A percentile compares a stretch with the other conserved stretches of the same genome.
phyloP scores from a whole-genome alignment of 148 eudicot species.

The Chenopodium quinoa region DNA sequence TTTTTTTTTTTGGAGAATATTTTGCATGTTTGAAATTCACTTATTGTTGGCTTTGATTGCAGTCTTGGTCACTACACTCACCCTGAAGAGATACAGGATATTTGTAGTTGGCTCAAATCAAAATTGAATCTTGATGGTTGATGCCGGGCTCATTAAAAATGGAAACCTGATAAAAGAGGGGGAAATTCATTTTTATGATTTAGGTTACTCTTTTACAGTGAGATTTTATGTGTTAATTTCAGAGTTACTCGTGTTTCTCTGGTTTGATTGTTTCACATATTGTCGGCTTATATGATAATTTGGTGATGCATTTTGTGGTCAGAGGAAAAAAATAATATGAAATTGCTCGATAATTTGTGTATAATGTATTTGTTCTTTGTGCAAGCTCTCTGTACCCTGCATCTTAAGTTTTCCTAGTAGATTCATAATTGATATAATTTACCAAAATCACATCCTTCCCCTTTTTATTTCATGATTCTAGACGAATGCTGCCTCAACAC shows the following conservation, averaged over 20 bases:
- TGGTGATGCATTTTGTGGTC: constrained; percentile 8
- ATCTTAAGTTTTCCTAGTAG: no score
- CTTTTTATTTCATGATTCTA: no score
- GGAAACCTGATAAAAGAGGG: not conserved
- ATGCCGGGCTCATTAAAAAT: not conserved
- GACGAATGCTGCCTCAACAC: no score
- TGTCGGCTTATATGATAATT: not conserved
- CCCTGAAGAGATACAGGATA: constrained; percentile 79
- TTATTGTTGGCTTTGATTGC: constrained; percentile 20
- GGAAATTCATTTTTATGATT: constrained; percentile 20
- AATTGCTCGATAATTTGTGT: not conserved
- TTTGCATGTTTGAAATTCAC: constrained; percentile 1
- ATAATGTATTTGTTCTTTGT: not conserved
- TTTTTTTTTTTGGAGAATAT: not conserved
- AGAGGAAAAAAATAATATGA: not conserved
- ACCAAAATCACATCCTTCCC: no score
- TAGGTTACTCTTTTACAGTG: constrained; percentile 9
- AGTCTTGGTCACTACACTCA: constrained; percentile 91
- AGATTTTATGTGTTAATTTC: constrained; percentile 14
- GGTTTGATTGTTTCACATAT: not conserved
- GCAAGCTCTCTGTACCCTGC: no score
- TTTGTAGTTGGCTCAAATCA: constrained; percentile 80
- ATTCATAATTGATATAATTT: no score
- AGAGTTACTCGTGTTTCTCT: not conserved
- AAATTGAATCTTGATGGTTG: constrained; percentile 60